Conservation (phyloP, 495 filamentous ascomycete genomes). For the Penicillium coprophilum region DNA sequence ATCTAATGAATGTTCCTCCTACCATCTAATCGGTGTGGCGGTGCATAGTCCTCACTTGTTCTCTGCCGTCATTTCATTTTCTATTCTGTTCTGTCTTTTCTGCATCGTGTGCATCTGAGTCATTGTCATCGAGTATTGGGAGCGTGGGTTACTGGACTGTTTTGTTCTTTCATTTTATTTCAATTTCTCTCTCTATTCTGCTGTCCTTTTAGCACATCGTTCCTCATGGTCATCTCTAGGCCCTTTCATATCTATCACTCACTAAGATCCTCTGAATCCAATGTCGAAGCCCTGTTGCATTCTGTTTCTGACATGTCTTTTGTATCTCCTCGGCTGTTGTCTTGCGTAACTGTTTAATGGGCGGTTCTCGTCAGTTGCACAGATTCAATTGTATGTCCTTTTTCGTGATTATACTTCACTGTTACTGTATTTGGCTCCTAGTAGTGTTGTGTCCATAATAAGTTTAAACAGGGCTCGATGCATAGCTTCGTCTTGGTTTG, state of each 20-base stretch:
- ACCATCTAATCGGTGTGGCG: constrained; percentile 16
- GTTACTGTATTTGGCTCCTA: not conserved
- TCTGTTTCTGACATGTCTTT: not conserved
- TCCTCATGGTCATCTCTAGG: constrained; percentile 23
- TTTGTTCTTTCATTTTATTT: constrained; percentile 20
- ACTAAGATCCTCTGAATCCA: constrained; percentile 22
- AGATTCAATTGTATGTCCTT: not conserved
- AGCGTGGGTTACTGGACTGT: constrained; percentile 33
- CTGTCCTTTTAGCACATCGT: constrained; percentile 32
- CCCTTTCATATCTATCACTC: constrained; percentile 19
- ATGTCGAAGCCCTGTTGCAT: constrained; percentile 18
- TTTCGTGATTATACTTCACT: not conserved
- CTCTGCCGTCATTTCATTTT: constrained; percentile 25
- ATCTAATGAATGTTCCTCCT: constrained; percentile 31
- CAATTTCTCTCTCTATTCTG: constrained; percentile 17
- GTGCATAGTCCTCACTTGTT: constrained; percentile 9
- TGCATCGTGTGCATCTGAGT: constrained; percentile 30
- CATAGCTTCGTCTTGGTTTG: too few relatives aligned
- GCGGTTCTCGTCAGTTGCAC: not conserved
- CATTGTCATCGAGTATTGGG: constrained; percentile 36
- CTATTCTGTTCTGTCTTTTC: constrained; percentile 24
- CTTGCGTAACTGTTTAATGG: not conserved
- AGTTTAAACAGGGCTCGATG: not conserved
- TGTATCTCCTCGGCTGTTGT: not conserved
- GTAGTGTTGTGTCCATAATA: not conserved